Conservation (phyloP, 2,329 filamentous ascomycete genomes). For the Monosporascus sp. region DNA sequence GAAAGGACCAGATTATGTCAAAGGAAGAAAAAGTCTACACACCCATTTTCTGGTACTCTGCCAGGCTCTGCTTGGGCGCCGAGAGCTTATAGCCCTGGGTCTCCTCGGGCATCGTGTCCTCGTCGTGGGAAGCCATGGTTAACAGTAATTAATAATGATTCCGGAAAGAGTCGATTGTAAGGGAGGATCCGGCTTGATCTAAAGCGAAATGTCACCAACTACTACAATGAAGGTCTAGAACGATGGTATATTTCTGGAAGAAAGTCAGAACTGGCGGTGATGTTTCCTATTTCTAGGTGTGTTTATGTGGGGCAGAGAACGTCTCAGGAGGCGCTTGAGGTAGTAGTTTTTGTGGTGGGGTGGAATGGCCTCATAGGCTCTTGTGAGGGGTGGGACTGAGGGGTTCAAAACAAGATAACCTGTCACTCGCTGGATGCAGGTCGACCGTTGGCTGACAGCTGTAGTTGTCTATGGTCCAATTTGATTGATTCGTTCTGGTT, state of each 20-base stretch:
- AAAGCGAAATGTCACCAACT: not conserved
- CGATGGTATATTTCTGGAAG: conserved; percentile 9
- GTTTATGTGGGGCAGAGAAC: conserved; percentile 12
- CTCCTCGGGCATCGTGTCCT: conserved; percentile 79
- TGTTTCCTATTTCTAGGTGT: conserved; percentile 14
- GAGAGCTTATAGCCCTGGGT: conserved; percentile 97
- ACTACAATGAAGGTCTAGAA: not conserved
- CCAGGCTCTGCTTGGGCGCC: conserved; percentile 92
- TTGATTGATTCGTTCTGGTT: no score
- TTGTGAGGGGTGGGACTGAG: not conserved
- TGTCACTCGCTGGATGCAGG: no score
- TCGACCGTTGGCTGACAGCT: no score
- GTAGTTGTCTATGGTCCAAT: no score
- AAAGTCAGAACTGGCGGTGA: conserved; percentile 22
- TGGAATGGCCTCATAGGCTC: not conserved
- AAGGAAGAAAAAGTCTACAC: conserved; percentile 33
- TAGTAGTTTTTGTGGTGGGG: conserved; percentile 3
- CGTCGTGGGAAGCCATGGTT: conserved; percentile 62
- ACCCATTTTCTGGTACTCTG: conserved; percentile 93
- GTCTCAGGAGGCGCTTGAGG: conserved; percentile 7
- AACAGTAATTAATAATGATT: not conserved
- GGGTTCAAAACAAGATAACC: no score
- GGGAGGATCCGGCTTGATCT: not conserved
- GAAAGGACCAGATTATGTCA: not conserved
- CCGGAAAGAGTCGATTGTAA: not conserved